Base-by-base conservation (phyloP, 2,329 filamentous ascomycete genomes). In the Exophiala calicioides region DNA sequence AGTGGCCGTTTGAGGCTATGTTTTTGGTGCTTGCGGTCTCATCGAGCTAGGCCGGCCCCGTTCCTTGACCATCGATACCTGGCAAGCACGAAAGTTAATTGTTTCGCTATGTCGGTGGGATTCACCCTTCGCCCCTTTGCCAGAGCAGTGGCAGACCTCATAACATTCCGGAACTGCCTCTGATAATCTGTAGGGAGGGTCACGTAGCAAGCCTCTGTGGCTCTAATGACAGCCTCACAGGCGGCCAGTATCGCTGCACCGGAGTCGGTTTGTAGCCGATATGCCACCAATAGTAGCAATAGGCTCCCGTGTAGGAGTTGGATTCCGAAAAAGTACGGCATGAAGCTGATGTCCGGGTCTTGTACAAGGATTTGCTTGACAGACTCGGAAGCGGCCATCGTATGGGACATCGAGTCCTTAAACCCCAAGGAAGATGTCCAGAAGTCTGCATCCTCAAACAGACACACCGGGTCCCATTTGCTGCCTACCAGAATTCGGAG, bases 161-260 rank as follows among this genome's bases (percentile, higher is more conserved):
- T 67, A 0, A 79, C 75, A 53, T 76, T 77, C 21, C 76, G 69
- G 57, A 79, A 79, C 52, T 78, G 78, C 62, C 75, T 71, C 64
- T 77, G 73, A 51, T 76, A 77, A 32, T 75, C 72, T 0, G 74
- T 76, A 38, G 66, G 71, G 7, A 77, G 58, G 5, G 74, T 77
- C 3, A 75, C 72, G 1, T 75, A 71, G 53, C 73, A 76, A 0
- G 75, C 71, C 58, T 77, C 75, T 34, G 76, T 73, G 0, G 75
- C 75, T 19, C 73, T 62, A 27, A 77, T 72, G 15, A 76, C 75
- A 5, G 67, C 73, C 58, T 77, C 74, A 50, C 73, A 77, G 0
- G 72, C 73, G 34, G 70, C 66, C 51, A 74, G 68, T 2, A 76
- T 73, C 7, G 48, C 52, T 3, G 42, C 37, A 1, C 52, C 54